Evolutionary conservation across 345 rosid genomes (phyloP), one percentile per base, ranked within the genome.

Genomic region (Lepidium africanum): DNA sequence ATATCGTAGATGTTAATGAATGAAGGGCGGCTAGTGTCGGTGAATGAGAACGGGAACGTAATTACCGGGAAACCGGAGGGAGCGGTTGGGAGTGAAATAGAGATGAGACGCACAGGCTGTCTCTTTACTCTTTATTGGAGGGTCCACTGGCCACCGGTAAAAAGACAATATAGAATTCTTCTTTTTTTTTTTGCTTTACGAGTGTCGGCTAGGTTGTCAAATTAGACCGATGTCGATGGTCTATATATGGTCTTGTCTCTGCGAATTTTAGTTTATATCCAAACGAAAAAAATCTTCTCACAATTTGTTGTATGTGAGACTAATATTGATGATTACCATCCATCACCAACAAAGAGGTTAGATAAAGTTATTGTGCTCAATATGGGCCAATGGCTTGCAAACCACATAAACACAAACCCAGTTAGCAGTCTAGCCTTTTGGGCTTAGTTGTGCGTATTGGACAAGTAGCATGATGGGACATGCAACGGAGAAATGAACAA

Each of bases 131-230:
- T 67, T 73, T 59, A 42, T 53, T 43, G 63, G 45, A n/a, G 62
- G 61, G 49, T 66, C 72, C 72, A 73, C 46, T 50, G 46, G 33
- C 55, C 71, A 73, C 68, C 62, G 68, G 73, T 47, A 42, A 73
- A 73, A 59, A 17, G 57, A 65, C 72, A 43, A 73, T 27, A 73
- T 58, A 58, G 3, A 48, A 40, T 49, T 65, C 46, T 65, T 48
- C 39, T 5, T 33, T 25, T 38, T 3, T 13, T 19, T 6, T 1
- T 17, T 30, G 8, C 36, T 45, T 63, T 12, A 12, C 10, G 5
- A 38, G 65, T 65, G 70, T 55, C 71, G 71, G 77, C 59, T 58
- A 49, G 5, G 23, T 7, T 40, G 66, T 73, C 67, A 73, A 63
- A 23, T 45, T 36, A 45, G 63, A 53, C 69, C 47, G 7, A 16